Base-by-base conservation (phyloP, 2,329 filamentous ascomycete genomes). In the Aspergillus pseudoglaucus region DNA sequence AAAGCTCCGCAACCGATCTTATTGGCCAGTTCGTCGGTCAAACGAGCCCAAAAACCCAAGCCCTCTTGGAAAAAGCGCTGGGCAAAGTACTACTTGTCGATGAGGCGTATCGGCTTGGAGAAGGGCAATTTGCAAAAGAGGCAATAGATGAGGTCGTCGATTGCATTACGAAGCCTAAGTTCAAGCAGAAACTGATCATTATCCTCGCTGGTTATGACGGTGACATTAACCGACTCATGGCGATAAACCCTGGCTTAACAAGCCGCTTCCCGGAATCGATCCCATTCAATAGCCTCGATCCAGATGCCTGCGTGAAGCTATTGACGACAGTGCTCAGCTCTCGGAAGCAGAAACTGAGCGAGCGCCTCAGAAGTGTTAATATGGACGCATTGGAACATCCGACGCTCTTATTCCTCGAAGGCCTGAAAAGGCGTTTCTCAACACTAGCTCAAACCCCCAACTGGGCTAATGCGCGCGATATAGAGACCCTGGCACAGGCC, bases 21-120 rank as follows among this genome's bases (percentile, higher is more conserved):
- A 73, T 90, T 1, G 86, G 81, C 0, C 71, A 85, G 51, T 90
- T 81, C 50, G 57, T 87, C 0, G 86, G 86, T 0, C 83, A 88
- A 0, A 88, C 84, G 0, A 83, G 82, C 0, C 84, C 83, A 0
- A 87, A 87, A 52, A 81, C 84, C 0, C 73, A 76, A 7, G 71
- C 78, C 25, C 64, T 78, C 0, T 65, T 89, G 0, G 81, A 87
- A 46, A 78, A 73, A 33, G 80, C 79, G 0, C 71, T 88, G 0
- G 85, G 86, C 0, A 79, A 77, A 18, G 81, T 89, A 0, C 71
- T 90, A 0, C 83, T 89, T 51, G 77, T 90, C 6, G 85, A 89
- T 47, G 84, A 88, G 59, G 85, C 85, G 0, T 88, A 88, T 53
- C 75, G 84, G 0, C 75, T 88, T 1, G 73, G 68, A 0, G 75